These are phyloP conservation scores for Galerina sulciceps DNA, from an alignment of 768 basidiomycete species.

Conservation along the genomic window DNA sequence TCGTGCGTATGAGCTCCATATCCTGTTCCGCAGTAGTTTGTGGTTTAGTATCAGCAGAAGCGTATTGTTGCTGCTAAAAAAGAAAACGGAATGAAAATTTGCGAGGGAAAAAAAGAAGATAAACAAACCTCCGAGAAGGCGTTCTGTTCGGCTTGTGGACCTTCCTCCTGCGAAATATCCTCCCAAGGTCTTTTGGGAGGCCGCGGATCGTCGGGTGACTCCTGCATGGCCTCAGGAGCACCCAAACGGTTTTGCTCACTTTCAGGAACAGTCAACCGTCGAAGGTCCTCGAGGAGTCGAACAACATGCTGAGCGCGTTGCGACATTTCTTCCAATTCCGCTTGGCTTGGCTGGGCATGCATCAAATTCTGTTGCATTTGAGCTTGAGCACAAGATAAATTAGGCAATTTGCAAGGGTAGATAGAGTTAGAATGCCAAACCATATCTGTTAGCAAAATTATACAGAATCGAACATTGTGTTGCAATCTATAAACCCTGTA, in stretches of 20 bases:
- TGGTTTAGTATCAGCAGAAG: constrained; percentile 36
- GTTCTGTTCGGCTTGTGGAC: constrained; percentile 24
- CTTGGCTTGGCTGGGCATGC: constrained; percentile 52
- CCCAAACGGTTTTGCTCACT: constrained; percentile 33
- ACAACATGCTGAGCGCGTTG: constrained; percentile 69
- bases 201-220: constrained; percentile 53
- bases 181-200: constrained; percentile 84
- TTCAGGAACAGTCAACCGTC: constrained; percentile 45
- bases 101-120: not conserved
- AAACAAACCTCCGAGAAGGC: constrained; percentile 38
- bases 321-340: constrained; percentile 73
- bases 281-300: constrained; percentile 65
- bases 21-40: constrained; percentile 79
- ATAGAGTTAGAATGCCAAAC: constrained; percentile 35
- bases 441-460: constrained; percentile 69
- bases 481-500: constrained; percentile 46
- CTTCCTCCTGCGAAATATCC: constrained; percentile 60
- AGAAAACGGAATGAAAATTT: not conserved
- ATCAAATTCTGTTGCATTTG: constrained; percentile 50
- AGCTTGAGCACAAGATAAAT: constrained; percentile 31
- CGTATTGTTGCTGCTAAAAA: constrained; percentile 25
- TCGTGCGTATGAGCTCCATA: constrained; percentile 84
- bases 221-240: constrained; percentile 25
- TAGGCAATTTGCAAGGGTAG: not conserved
- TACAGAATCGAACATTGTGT: constrained; percentile 66